These are phyloP conservation scores for Aspergillus hiratsukae DNA, from an alignment of 2,329 filamentous ascomycete species.

Conservation along the genomic window DNA sequence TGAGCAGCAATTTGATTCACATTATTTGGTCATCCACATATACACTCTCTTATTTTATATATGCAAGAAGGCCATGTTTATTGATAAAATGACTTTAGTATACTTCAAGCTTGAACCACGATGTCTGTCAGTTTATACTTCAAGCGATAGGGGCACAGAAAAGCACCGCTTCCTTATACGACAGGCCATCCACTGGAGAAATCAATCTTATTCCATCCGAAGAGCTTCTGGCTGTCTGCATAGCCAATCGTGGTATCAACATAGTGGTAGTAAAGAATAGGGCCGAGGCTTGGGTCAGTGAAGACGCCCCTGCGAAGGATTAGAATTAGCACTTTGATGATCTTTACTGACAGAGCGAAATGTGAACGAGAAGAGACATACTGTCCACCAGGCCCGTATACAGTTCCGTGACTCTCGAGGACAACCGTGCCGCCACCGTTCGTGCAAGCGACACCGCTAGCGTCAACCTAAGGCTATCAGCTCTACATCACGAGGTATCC, in stretches of 20 bases:
- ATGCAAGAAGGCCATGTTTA: not conserved
- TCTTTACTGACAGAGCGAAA: not conserved
- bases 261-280: conserved; percentile 59
- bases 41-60: not conserved
- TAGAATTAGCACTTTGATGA: not conserved
- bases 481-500: not conserved
- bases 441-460: conserved; percentile 50
- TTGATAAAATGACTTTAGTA: not conserved
- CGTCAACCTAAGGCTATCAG: conserved; percentile 41
- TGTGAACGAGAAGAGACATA: conserved; percentile 36
- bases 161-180: conserved; percentile 16
- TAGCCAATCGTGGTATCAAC: conserved; percentile 50
- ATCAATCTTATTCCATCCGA: conserved; percentile 41
- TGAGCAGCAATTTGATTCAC: not conserved
- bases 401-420: conserved; percentile 54
- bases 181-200: conserved; percentile 41
- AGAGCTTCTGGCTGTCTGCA: conserved; percentile 40
- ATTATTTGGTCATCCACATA: not conserved
- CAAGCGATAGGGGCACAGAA: no score
- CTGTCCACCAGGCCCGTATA: conserved; percentile 64
- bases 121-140: no score
- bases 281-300: conserved; percentile 33
- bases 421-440: conserved; percentile 58
- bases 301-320: conserved; percentile 19
- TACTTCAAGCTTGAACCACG: not conserved